Percentiles rank a stretch among this genome's conserved stretches.
Evolutionary conservation across 768 basidiomycete genomes (phyloP).

Genomic region (Tulasnella sp.): DNA sequence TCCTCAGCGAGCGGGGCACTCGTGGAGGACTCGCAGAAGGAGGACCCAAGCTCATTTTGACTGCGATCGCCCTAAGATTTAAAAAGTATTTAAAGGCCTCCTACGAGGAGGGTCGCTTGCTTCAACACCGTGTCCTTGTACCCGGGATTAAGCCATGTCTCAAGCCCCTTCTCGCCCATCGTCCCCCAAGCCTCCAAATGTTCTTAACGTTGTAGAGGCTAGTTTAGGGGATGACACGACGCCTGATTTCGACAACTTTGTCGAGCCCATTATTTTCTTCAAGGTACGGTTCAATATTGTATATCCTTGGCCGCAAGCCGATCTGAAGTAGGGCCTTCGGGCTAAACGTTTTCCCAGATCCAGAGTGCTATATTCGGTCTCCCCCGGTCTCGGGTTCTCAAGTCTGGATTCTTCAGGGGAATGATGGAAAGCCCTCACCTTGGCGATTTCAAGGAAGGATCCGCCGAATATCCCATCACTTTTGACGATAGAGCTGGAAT

Average conservation of each 20-base stretch:
- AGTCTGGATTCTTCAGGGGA: neutral
- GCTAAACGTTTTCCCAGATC: neutral
- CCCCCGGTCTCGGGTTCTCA: neutral
- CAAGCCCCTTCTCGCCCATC: neutral
- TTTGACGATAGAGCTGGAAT: neutral
- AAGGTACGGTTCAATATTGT: neutral
- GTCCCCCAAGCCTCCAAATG: neutral
- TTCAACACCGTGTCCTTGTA: too few species aligned
- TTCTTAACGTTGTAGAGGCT: neutral
- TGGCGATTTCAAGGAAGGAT: neutral
- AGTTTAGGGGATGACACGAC: neutral
- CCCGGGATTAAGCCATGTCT: neutral
- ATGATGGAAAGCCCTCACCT: slow-evolving; percentile 8
- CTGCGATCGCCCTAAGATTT: too few species aligned
- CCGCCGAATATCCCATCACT: neutral
- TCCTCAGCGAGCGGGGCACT: too few species aligned
- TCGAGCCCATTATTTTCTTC: neutral
- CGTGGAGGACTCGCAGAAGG: too few species aligned
- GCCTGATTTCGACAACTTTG: neutral
- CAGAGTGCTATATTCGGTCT: neutral
- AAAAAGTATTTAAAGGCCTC: too few species aligned
- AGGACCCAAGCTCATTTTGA: too few species aligned
- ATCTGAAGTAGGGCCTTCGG: neutral
- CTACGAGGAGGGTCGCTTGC: too few species aligned
- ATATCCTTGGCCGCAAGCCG: neutral